phyloP scores from a whole-genome alignment of 345 rosid genomes.

The Sapria himalayana region DNA sequence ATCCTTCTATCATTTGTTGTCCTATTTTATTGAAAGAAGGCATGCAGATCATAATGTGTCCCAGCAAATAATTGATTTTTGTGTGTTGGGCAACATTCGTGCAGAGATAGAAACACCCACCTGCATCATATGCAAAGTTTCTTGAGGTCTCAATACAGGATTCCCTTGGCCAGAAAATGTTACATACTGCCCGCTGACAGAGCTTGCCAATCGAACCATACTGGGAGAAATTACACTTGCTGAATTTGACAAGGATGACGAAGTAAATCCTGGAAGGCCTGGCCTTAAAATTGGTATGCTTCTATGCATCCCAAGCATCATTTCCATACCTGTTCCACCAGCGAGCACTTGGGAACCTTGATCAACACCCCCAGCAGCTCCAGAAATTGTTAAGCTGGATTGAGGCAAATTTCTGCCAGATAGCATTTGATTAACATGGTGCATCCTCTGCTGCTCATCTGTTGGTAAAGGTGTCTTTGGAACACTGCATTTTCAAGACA shows the following conservation, averaged over 20 bases:
- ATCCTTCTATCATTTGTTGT: too few species aligned
- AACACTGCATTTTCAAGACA: slow-evolving; percentile 58
- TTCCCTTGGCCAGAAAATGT: slow-evolving; percentile 50
- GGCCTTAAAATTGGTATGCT: slow-evolving; percentile 55
- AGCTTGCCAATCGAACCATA: slow-evolving; percentile 47
- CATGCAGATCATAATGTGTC: too few species aligned
- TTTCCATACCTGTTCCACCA: slow-evolving; percentile 56
- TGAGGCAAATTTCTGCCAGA: slow-evolving; percentile 55
- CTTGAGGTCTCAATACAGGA: slow-evolving; percentile 61
- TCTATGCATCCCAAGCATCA: slow-evolving; percentile 44
- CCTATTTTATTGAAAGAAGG: too few species aligned
- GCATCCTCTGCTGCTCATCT: slow-evolving; percentile 75
- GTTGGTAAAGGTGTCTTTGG: slow-evolving; percentile 46
- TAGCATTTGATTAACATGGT: slow-evolving; percentile 44
- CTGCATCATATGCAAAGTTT: slow-evolving; percentile 47
- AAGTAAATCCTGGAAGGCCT: slow-evolving; percentile 54
- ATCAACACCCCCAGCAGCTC: slow-evolving; percentile 45
- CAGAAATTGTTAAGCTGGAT: slow-evolving; percentile 45
- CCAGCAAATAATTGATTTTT: too few species aligned
- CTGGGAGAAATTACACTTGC: slow-evolving; percentile 47
- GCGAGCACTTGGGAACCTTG: slow-evolving; percentile 38
- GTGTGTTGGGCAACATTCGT: too few species aligned
- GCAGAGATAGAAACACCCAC: slow-evolving; percentile 23
- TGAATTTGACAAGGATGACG: slow-evolving; percentile 48
- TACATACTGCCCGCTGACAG: slow-evolving; percentile 47